Conservation (phyloP, 2,329 filamentous ascomycete species). For the Colletotrichum musae region DNA sequence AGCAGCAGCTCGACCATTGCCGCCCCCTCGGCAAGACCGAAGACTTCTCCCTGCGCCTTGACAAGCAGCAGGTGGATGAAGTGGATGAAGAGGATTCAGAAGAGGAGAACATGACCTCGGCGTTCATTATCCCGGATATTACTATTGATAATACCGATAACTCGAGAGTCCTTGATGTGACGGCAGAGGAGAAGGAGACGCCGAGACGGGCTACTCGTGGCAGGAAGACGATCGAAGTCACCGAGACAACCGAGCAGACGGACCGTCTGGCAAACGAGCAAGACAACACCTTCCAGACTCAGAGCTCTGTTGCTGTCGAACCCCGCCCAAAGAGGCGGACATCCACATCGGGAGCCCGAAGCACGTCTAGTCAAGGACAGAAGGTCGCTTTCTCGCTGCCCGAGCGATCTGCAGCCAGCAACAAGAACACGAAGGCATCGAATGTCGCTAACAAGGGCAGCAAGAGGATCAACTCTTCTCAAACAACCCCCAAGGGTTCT, state of each 20-base stretch:
- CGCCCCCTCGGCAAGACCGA: slow-evolving; percentile 56
- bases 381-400: slow-evolving; percentile 61
- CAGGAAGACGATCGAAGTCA: slow-evolving; percentile 47
- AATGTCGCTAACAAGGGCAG: slow-evolving; percentile 59
- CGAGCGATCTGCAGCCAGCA: slow-evolving; percentile 48
- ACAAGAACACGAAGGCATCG: slow-evolving; percentile 46
- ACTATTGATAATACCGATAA: slow-evolving; percentile 63
- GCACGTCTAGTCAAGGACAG: slow-evolving; percentile 45
- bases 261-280: slow-evolving; percentile 43
- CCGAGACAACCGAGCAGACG: slow-evolving; percentile 48
- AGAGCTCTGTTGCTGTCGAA: slow-evolving; percentile 41
- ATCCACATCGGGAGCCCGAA: slow-evolving; percentile 18
- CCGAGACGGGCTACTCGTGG: slow-evolving; percentile 49
- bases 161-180: slow-evolving; percentile 40
- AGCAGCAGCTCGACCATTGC: slow-evolving; percentile 60
- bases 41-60: slow-evolving; percentile 49
- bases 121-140: slow-evolving; percentile 71
- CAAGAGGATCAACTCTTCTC: slow-evolving; percentile 54
- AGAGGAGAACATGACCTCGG: slow-evolving; percentile 70
- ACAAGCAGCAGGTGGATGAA: slow-evolving; percentile 50
- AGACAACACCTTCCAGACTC: slow-evolving; percentile 41
- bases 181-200: slow-evolving; percentile 32
- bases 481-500: slow-evolving; percentile 28
- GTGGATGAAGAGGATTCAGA: slow-evolving; percentile 42
- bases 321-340: slow-evolving; percentile 45